These are phyloP conservation scores for Aspergillus saccharolyticus DNA, from an alignment of 495 filamentous ascomycete species.

Conservation along the genomic window DNA sequence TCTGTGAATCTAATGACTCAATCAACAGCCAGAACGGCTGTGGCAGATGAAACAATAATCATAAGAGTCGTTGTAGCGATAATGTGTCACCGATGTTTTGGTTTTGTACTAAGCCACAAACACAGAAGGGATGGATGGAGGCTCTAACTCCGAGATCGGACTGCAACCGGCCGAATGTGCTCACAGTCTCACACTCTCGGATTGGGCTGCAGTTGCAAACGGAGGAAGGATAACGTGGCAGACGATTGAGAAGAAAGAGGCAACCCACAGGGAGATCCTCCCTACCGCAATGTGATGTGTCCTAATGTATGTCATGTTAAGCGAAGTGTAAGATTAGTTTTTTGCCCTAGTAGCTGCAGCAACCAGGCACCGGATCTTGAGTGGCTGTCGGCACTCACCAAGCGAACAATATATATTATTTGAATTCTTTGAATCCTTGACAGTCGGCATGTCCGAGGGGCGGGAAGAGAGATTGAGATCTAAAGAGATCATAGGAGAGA, in stretches of 20 bases:
- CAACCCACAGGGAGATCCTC: background rate
- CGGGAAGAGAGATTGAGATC: background rate
- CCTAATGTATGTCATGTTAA: slow-evolving; percentile 5
- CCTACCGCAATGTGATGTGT: slow-evolving; percentile 2
- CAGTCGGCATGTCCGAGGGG: background rate
- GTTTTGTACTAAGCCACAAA: background rate
- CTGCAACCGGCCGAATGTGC: background rate
- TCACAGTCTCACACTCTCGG: too few relatives aligned
- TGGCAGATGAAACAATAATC: background rate
- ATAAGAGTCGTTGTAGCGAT: background rate
- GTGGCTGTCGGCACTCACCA: background rate
- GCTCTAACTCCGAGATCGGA: background rate
- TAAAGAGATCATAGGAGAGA: background rate
- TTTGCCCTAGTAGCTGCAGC: background rate
- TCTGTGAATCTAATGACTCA: background rate
- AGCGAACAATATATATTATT: background rate
- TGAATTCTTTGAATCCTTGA: background rate
- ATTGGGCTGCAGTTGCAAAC: background rate
- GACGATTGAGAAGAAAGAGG: background rate
- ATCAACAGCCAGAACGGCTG: background rate
- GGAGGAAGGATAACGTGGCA: background rate
- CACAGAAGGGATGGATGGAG: background rate
- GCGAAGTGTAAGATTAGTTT: too few relatives aligned
- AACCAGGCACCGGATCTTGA: background rate
- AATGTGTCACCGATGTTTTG: background rate